Evolutionary conservation across 805 yeast genomes (phyloP), one percentile per base, ranked within the genome.

Genomic region (Myxozyma kluyveri): DNA sequence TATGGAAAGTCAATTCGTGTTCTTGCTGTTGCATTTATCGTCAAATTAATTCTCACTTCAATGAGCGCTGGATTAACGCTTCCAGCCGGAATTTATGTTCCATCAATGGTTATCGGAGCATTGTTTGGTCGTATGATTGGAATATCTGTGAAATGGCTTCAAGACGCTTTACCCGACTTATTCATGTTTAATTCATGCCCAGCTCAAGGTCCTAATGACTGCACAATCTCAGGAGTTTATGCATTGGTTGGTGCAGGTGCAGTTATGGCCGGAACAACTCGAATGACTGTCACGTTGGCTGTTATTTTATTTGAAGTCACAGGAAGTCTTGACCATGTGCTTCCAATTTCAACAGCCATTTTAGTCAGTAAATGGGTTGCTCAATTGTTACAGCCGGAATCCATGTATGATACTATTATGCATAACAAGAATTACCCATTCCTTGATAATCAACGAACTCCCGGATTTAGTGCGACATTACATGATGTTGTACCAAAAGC

Each of bases 91-190:
- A 75, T 81, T 12, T 81, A 80, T 55, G 81, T 81, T 1, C 86
- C 86, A 3, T 75, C 82, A 0, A 80, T 81, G 85, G 81, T 78
- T 1, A 71, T 76, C 21, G 86, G 86, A 0, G 83, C 84, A 1
- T 65, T 81, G 26, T 80, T 77, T 66, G 84, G 84, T 1, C 62
- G 83, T 9, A 59, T 75, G 1, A 69, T 78, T 51, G 79, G 80
- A 1, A 70, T 76, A 65, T 31, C 63, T 3, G 60, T 78, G 17
- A 75, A 77, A 48, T 72, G 71, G 64, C 37, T 70, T 3, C 72
- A 69, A 23, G 49, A 65, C 44, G 47, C 45, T 3, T 50, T 59
- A 29, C 72, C 72, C 3, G 48, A 45, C 14, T 47, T 60, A 26
- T 45, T 56, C 24, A 40, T 61, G 39, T 54, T 49, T 50, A 31